Base-by-base conservation (phyloP, 768 basidiomycete genomes). In the Termitomyces titanicus region DNA sequence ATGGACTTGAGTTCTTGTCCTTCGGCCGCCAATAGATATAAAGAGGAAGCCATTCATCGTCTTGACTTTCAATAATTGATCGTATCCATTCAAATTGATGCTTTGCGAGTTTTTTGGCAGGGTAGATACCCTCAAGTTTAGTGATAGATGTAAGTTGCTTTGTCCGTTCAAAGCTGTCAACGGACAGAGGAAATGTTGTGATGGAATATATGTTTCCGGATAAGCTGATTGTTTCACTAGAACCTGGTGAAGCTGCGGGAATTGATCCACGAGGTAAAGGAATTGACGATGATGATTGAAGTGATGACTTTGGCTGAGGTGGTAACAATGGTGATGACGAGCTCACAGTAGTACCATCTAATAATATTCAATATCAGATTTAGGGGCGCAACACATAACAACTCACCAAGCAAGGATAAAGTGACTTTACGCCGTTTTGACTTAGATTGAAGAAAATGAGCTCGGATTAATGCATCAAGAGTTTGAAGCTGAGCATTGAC, bases 11-110 rank as follows among this genome's bases (percentile, higher is more conserved):
- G 12, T 3, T 15, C 18, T 39, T 39, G 38, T 20, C 47, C n/a
- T 33, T 17, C 33, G 47, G 47, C n/a, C 15, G 29, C 47, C 47
- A 47, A n/a, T 47, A 47, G 2, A 33, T 12, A 34, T 47, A 47
- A 15, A 15, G 9, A 3, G 47, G 47, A 5, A 47, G 20, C 20
- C 15, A 47, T 20, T 47, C 29, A 13, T 47, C 47, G 5, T 33
- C 13, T 13, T 47, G 47, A 6, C 17, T 47, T 11, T 34, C 57
- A 24, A 63, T 43, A 12, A 53, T 27, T 5, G 60, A 49, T 11
- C 47, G 20, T 4, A 58, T 59, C 68, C 70, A 70, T 18, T 64
- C 17, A 45, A 68, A 66, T 15, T 40, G 60, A 52, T 64, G 61
- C 60, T 54, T 13, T 29, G 8, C 3, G 22, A 53, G 8, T n/a